Evolutionary conservation across 257 asterid genomes (phyloP).

Genomic region (Orobanche coerulescens): DNA sequence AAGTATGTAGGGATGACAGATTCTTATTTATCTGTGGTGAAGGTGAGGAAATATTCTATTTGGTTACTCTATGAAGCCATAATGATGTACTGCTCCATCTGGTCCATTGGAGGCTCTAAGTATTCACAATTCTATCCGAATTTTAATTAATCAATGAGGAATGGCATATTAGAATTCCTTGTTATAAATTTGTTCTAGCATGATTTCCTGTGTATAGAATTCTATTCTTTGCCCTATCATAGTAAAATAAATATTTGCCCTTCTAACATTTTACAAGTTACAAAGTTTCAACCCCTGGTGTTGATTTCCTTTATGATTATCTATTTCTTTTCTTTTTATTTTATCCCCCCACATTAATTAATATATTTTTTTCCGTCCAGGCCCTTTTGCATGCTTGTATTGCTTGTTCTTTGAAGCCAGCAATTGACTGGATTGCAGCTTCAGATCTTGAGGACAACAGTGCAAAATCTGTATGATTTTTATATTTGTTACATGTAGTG

Average conservation of each 20-base stretch:
- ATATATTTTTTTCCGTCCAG: no score
- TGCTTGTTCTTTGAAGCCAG: conserved; percentile 73
- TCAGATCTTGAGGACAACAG: conserved; percentile 95
- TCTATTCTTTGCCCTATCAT: neutral
- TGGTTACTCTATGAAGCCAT: conserved; percentile 14
- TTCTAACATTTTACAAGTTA: neutral
- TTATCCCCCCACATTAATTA: no score
- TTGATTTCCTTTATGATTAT: neutral
- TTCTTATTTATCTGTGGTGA: conserved; percentile 92
- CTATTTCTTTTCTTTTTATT: conserved; percentile 15
- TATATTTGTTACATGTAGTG: neutral
- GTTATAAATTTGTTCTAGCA: neutral
- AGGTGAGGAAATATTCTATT: conserved; percentile 37
- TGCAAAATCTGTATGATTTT: conserved; percentile 43
- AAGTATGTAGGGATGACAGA: conserved; percentile 92
- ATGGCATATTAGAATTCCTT: neutral
- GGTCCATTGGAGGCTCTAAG: neutral
- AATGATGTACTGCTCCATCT: neutral
- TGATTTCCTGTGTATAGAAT: neutral
- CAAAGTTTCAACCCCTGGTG: neutral
- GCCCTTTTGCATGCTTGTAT: conserved; percentile 95
- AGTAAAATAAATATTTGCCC: neutral
- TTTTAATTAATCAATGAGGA: neutral
- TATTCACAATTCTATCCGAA: neutral
- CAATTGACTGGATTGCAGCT: conserved; percentile 97